Evolutionary conservation across 2,329 filamentous ascomycete genomes (phyloP).

Genomic region (Penicillium nordicum): DNA sequence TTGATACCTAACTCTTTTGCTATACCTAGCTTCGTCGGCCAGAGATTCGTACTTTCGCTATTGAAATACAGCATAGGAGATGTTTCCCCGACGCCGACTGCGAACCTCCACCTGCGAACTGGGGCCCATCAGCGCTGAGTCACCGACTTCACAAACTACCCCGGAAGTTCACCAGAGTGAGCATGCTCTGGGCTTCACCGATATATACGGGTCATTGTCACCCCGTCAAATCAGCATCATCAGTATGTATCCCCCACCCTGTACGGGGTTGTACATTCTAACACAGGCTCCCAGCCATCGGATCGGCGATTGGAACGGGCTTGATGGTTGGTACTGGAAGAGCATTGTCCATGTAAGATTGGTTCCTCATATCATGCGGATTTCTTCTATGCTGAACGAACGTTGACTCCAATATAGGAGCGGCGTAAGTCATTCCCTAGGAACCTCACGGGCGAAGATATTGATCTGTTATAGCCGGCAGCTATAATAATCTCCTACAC

Average conservation of each 20-base stretch:
- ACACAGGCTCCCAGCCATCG: conserved; percentile 24
- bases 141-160: neutral
- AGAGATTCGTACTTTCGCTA: neutral
- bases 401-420: conserved; percentile 19
- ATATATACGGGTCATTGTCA: conserved; percentile 20
- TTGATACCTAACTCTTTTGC: neutral
- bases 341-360: conserved; percentile 28
- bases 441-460: neutral
- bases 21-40: too few relatives aligned
- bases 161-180: neutral
- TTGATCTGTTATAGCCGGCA: conserved; percentile 27
- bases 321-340: conserved; percentile 30
- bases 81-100: conserved; percentile 1
- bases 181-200: conserved; percentile 17
- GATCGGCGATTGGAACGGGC: conserved; percentile 32
- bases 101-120: neutral
- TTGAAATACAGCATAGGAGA: neutral
- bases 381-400: neutral
- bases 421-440: conserved; percentile 22
- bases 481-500: conserved; percentile 39
- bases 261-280: neutral
- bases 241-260: conserved; percentile 17
- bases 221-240: conserved; percentile 24
- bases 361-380: neutral
- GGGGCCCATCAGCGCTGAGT: neutral